Percentiles rank a stretch among this genome's conserved stretches.
These are phyloP conservation scores for Chenopodium quinoa DNA, from an alignment of 148 eudicot genomes.

Conservation along the genomic window DNA sequence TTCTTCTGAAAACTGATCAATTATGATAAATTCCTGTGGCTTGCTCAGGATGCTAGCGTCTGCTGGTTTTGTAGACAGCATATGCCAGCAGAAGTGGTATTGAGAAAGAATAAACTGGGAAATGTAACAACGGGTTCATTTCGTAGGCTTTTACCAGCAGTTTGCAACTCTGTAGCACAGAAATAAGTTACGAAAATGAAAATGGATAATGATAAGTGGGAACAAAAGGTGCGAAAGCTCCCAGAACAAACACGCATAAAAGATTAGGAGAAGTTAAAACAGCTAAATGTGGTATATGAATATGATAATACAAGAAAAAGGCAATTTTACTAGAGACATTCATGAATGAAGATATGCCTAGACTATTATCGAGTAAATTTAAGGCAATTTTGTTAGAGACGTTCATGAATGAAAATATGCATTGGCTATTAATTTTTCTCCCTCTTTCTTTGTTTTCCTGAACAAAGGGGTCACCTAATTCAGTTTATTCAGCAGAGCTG, in stretches of 20 bases:
- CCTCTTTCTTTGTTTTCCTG: background rate
- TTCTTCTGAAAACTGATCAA: no score
- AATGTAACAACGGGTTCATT: slow-evolving; percentile 81
- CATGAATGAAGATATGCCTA: no score
- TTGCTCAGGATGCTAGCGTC: slow-evolving; percentile 20
- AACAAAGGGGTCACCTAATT: background rate
- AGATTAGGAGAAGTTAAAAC: background rate
- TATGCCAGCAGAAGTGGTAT: slow-evolving; percentile 71
- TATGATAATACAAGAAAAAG: no score
- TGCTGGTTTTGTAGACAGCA: slow-evolving; percentile 55
- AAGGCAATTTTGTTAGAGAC: background rate
- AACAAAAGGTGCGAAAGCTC: slow-evolving; percentile 2
- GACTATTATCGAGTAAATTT: no score
- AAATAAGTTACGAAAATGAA: background rate
- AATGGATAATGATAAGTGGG: background rate
- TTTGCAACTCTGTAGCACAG: slow-evolving; percentile 59
- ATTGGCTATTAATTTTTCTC: background rate
- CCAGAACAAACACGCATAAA: background rate
- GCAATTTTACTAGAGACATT: no score
- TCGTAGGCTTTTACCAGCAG: slow-evolving; percentile 73
- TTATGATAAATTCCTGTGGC: background rate
- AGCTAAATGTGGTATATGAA: background rate
- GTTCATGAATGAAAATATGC: background rate
- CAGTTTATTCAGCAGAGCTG: background rate
- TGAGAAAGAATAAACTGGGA: slow-evolving; percentile 59